phyloP scores from a whole-genome alignment of 2,329 filamentous ascomycete genomes.

The Epichloe elymi region DNA sequence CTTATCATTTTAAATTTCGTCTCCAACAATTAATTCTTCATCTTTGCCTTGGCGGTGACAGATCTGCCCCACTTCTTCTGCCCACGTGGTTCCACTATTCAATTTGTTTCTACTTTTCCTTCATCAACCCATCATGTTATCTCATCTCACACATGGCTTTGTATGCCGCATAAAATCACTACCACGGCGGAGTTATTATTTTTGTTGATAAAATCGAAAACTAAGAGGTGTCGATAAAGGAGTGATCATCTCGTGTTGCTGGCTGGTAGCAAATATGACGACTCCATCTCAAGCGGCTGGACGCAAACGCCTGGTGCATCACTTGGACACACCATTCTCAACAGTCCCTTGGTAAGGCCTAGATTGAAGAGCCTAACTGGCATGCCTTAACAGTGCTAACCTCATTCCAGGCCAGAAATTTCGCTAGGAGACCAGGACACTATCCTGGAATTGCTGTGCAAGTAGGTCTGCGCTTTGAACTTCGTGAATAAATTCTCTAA shows the following conservation, averaged over 20 bases:
- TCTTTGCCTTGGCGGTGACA: not conserved
- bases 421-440: conserved; percentile 44
- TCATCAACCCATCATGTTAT: not conserved
- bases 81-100: not conserved
- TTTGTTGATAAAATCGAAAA: too few relatives aligned
- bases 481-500: not conserved
- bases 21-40: not conserved
- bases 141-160: not conserved
- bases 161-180: too few relatives aligned
- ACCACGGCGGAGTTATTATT: not conserved
- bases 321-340: conserved; percentile 53
- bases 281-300: conserved; percentile 10
- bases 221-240: not conserved
- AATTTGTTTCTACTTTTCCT: not conserved
- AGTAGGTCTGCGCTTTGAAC: conserved; percentile 28
- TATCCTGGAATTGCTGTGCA: conserved; percentile 54
- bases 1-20: not conserved
- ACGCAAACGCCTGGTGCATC: conserved; percentile 47
- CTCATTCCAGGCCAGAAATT: conserved; percentile 43
- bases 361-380: not conserved
- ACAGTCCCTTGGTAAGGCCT: conserved; percentile 43
- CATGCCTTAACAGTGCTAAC: not conserved
- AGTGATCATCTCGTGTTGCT: not conserved
- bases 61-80: not conserved
- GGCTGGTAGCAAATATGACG: conserved; percentile 11